phyloP scores from a whole-genome alignment of 352 stramenopile species.

The Aphanomyces euteiches region DNA sequence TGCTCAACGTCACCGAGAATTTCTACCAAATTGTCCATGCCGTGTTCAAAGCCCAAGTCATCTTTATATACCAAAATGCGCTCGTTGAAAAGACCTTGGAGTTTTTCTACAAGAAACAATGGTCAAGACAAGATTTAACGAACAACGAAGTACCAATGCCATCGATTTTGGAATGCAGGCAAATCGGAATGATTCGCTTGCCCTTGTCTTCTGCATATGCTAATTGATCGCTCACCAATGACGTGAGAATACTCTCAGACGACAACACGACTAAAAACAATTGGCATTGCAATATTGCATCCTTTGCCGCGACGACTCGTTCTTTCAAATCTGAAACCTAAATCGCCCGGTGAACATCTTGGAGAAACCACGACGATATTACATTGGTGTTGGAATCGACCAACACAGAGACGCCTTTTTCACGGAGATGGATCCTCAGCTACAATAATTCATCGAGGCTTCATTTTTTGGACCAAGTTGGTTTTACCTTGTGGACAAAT shows the following conservation, averaged over 20 bases:
- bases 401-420: conserved; percentile 3
- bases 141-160: not conserved
- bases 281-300: conserved; percentile 73
- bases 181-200: conserved; percentile 70
- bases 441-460: not conserved
- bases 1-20: conserved; percentile 5
- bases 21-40: conserved; percentile 42
- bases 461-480: too few relatives aligned
- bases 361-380: not conserved
- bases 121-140: not conserved
- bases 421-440: not conserved
- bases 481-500: conserved; percentile 38
- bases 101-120: conserved; percentile 8
- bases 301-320: conserved; percentile 70
- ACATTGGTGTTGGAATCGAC: conserved; percentile 23
- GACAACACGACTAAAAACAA: conserved; percentile 78
- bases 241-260: conserved; percentile 57
- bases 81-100: conserved; percentile 20
- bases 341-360: not conserved
- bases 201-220: conserved; percentile 82
- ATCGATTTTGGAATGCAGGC: conserved; percentile 13
- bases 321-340: conserved; percentile 48
- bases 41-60: conserved; percentile 61
- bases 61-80: conserved; percentile 52
- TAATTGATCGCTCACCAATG: conserved; percentile 77